Evolutionary conservation across 2,329 filamentous ascomycete genomes (phyloP).

Genomic region (Plectosphaerella cucumerina): DNA sequence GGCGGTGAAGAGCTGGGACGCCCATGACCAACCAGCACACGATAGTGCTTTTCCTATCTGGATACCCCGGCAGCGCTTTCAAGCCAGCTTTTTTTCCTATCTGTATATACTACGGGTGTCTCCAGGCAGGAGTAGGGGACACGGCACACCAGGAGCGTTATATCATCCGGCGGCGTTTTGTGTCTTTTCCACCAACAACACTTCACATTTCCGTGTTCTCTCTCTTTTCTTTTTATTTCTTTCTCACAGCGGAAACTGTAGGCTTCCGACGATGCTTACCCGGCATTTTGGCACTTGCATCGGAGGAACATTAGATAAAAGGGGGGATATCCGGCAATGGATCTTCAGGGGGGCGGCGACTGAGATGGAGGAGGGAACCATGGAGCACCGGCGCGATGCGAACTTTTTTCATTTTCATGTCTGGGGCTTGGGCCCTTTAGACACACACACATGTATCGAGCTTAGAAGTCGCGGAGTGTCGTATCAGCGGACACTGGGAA

Average conservation of each 20-base stretch:
- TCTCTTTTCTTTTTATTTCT: too few relatives aligned
- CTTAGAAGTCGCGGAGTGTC: too few relatives aligned
- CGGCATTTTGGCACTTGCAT: not conserved
- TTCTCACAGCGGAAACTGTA: not conserved
- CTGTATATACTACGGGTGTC: not conserved
- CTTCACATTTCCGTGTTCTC: not conserved
- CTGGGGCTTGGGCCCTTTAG: too few relatives aligned
- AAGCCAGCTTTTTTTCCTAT: not conserved
- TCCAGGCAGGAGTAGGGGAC: not conserved
- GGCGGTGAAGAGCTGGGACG: too few relatives aligned
- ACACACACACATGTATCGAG: too few relatives aligned
- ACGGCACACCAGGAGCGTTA: not conserved
- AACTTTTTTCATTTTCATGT: too few relatives aligned
- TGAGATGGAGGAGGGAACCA: not conserved
- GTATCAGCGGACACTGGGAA: too few relatives aligned
- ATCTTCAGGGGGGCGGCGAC: not conserved
- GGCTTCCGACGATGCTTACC: not conserved
- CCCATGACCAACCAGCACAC: too few relatives aligned
- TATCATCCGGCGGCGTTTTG: constrained; percentile 3
- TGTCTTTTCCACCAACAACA: too few relatives aligned
- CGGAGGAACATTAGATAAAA: constrained; percentile 1
- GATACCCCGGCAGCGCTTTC: not conserved
- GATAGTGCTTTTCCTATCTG: not conserved
- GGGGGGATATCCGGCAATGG: constrained; percentile 2
- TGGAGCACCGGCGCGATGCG: not conserved